Base-by-base conservation (phyloP, 306 rosid species). In the Inga oerstediana region DNA sequence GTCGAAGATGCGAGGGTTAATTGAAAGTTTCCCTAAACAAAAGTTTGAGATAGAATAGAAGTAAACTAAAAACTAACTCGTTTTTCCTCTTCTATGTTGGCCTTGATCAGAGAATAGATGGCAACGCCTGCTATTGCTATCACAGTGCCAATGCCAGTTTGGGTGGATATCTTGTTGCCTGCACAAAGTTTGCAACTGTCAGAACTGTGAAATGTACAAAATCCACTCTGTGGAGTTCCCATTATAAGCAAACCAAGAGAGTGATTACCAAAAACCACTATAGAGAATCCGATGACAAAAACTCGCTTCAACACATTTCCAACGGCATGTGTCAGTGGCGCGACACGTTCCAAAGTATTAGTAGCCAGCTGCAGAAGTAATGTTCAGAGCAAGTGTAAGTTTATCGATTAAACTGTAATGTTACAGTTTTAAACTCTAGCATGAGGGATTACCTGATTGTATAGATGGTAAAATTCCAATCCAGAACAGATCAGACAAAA, bases 111-210 rank as follows among this genome's bases (percentile, higher is more conserved):
- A 81, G 97, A 92, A 84, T 92, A 92, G 39, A 92, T 77, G 79
- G 97, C 97, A 67, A 91, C 97, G 20, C 97, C 94, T 7, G 93
- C 97, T 81, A 91, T 92, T 79, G 97, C 97, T 69, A 92, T 89
- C 4, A 75, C 89, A 51, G 94, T 92, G 71, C 93, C 93, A 52
- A 92, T 87, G 56, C 97, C 94, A 45, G 97, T 91, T 81, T 91
- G 94, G 34, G 94, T 91, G 10, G 93, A 92, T 82, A 92, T 92
- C 84, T 13, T 89, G 80, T 90, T 92, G 83, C 97, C 97, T 91
- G 89, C 75, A 37, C 13, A 61, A 58, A 48, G 19, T 69, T 79
- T 76, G 32, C 75, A 66, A 84, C 56, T 35, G 32, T 76, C 54
- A 72, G 39, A 76, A 76, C 12, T 51, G n/a, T 20, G 35, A 62